A percentile compares a stretch with the other conserved stretches of the same genome.
These are phyloP conservation scores for Backusella tarrabulga DNA, from an alignment of 192 early-diverging fungal genomes.

Conservation along the genomic window DNA sequence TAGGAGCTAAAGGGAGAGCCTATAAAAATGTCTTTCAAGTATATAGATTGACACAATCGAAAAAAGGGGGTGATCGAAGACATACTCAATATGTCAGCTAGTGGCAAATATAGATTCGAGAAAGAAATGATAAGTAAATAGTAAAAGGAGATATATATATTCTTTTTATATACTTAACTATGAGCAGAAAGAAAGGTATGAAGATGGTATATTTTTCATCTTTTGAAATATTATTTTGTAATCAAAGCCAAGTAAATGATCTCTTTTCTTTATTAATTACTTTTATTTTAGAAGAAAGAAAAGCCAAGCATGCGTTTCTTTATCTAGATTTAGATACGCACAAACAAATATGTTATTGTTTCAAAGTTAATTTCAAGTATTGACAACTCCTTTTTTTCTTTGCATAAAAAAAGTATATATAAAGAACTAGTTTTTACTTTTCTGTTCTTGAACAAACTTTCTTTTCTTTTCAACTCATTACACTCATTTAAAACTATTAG, in stretches of 20 bases:
- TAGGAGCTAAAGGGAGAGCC: neutral
- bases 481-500: conserved; percentile 2
- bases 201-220: no score
- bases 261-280: neutral
- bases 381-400: neutral
- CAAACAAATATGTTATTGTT: neutral
- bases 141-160: neutral
- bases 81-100: neutral
- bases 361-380: neutral
- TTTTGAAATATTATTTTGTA: neutral
- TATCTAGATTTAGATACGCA: neutral
- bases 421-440: neutral
- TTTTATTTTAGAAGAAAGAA: neutral
- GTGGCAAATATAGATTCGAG: neutral
- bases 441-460: neutral
- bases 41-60: neutral
- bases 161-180: neutral
- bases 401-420: neutral
- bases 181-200: no score
- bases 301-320: neutral
- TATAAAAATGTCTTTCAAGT: neutral
- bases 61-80: neutral
- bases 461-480: neutral
- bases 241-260: neutral
- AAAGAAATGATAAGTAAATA: neutral